A percentile compares a stretch with the other conserved stretches of the same genome.
phyloP scores from a whole-genome alignment of 2,329 filamentous ascomycete genomes.

The Blastomyces emzantsi region DNA sequence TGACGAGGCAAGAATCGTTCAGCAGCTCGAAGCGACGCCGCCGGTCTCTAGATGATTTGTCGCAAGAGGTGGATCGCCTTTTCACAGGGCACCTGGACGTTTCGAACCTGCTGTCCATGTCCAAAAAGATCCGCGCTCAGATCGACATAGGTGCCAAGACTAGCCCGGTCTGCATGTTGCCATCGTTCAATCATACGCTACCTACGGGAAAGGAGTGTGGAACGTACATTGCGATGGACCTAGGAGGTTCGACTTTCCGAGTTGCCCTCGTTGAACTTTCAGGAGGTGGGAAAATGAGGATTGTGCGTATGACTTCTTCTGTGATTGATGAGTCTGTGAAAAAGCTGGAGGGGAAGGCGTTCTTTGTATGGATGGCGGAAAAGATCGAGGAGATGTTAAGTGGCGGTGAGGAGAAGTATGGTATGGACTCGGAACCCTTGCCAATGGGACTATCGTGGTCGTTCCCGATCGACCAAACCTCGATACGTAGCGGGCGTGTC shows the following conservation, averaged over 20 bases:
- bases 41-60: slow-evolving; percentile 32
- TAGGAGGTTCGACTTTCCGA: slow-evolving; percentile 58
- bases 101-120: slow-evolving; percentile 36
- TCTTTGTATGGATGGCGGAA: slow-evolving; percentile 60
- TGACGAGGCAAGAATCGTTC: slow-evolving; percentile 28
- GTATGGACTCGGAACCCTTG: slow-evolving; percentile 33
- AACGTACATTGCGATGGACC: slow-evolving; percentile 53
- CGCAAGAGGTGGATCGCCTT: slow-evolving; percentile 31
- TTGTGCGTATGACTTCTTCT: slow-evolving; percentile 46
- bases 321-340: slow-evolving; percentile 50
- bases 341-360: slow-evolving; percentile 45
- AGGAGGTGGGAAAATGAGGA: slow-evolving; percentile 45
- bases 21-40: slow-evolving; percentile 28
- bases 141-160: slow-evolving; percentile 47
- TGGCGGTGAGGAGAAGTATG: slow-evolving; percentile 34
- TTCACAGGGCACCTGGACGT: slow-evolving; percentile 31
- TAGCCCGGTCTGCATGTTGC: slow-evolving; percentile 55
- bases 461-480: slow-evolving; percentile 58
- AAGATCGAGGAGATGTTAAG: slow-evolving; percentile 48
- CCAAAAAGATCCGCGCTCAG: slow-evolving; percentile 40
- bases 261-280: slow-evolving; percentile 51
- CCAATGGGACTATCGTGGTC: slow-evolving; percentile 58
- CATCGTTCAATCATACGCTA: slow-evolving; percentile 54
- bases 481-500: slow-evolving; percentile 47
- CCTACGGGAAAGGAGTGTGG: slow-evolving; percentile 52